phyloP scores from a whole-genome alignment of 768 basidiomycete species.

The Tylopilus rubrobrunneus region DNA sequence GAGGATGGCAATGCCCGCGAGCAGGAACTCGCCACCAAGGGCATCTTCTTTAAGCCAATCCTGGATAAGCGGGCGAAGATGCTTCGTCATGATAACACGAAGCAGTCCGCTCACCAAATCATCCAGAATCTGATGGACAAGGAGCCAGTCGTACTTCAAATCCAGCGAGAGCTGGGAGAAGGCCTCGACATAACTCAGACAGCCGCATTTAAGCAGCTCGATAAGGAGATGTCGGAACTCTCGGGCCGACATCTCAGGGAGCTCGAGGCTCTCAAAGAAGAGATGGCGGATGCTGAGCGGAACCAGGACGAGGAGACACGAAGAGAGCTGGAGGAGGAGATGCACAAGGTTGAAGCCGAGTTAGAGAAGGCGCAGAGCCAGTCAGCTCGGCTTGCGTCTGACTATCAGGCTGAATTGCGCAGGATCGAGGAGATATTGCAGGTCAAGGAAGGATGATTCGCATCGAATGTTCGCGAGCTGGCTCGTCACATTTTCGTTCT shows the following conservation, averaged over 20 bases:
- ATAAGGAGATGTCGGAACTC: slow-evolving; percentile 45
- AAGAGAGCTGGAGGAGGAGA: slow-evolving; percentile 43
- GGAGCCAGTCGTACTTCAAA: slow-evolving; percentile 41
- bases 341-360: slow-evolving; percentile 29
- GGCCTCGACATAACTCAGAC: slow-evolving; percentile 50
- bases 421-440: slow-evolving; percentile 32
- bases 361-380: slow-evolving; percentile 28
- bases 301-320: slow-evolving; percentile 44
- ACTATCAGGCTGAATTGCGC: slow-evolving; percentile 33
- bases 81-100: slow-evolving; percentile 40
- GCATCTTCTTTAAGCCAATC: slow-evolving; percentile 48
- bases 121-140: slow-evolving; percentile 40
- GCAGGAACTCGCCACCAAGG: slow-evolving; percentile 37
- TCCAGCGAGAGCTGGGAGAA: slow-evolving; percentile 52
- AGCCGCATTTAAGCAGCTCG: slow-evolving; percentile 48
- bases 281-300: slow-evolving; percentile 45
- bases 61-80: slow-evolving; percentile 44
- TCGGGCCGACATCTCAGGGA: slow-evolving; percentile 44
- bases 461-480: slow-evolving; percentile 22
- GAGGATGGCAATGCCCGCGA: slow-evolving; percentile 41
- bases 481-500: slow-evolving; percentile 13
- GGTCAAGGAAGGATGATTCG: slow-evolving; percentile 27
- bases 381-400: slow-evolving; percentile 28
- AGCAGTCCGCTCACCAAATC: slow-evolving; percentile 43
- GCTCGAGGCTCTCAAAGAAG: slow-evolving; percentile 41